Conservation (phyloP, 768 basidiomycete genomes). For the Lactarius vividus region DNA sequence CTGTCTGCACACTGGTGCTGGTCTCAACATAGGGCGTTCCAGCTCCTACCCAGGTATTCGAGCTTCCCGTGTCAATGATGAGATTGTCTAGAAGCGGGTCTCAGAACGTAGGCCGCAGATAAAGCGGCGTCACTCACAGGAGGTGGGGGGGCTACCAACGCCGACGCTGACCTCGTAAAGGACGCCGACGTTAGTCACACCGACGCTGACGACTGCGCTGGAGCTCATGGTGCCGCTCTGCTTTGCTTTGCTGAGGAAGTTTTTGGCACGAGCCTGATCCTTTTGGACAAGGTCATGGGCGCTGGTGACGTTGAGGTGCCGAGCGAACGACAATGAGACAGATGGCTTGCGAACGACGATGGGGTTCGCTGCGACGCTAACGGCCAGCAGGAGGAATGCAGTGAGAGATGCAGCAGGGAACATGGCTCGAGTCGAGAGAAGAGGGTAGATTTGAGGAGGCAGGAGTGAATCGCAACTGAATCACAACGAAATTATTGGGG, state of each 20-base stretch:
- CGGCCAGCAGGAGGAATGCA: neutral
- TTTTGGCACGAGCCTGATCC: slow-evolving; percentile 50
- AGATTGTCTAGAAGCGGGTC: neutral
- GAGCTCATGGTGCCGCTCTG: slow-evolving; percentile 29
- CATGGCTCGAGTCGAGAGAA: neutral
- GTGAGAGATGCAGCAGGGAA: neutral
- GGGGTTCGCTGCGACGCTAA: neutral
- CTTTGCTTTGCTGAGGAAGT: slow-evolving; percentile 41
- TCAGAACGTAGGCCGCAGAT: neutral
- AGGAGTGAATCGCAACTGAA: slow-evolving; percentile 7
- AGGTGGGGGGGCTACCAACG: slow-evolving; percentile 48
- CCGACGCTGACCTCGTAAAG: slow-evolving; percentile 49
- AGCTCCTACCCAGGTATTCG: slow-evolving; percentile 14
- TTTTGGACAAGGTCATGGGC: slow-evolving; percentile 47
- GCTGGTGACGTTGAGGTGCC: slow-evolving; percentile 52
- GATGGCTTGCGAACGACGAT: slow-evolving; percentile 19
- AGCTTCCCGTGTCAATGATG: slow-evolving; percentile 10
- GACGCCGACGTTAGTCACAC: slow-evolving; percentile 43
- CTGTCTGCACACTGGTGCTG: neutral
- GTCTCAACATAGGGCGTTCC: neutral
- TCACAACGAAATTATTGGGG: slow-evolving; percentile 6
- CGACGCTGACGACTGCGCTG: slow-evolving; percentile 30
- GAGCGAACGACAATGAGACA: neutral
- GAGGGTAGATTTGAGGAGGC: slow-evolving; percentile 6
- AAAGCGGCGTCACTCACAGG: slow-evolving; percentile 28